Base-by-base conservation (phyloP, 768 basidiomycete genomes). In the Kockovaella imperatae region DNA sequence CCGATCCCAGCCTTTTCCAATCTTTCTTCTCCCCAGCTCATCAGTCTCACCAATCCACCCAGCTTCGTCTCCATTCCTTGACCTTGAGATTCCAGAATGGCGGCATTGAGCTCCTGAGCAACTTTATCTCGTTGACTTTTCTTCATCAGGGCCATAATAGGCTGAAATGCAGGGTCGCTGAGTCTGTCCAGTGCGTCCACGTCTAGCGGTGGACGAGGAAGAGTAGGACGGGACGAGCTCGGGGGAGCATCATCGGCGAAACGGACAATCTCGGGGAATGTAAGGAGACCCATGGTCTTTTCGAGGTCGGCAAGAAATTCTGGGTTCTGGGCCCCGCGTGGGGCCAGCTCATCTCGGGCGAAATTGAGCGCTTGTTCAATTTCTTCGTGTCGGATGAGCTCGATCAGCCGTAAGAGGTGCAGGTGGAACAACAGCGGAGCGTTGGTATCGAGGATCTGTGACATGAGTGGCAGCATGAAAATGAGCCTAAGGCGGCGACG, bases 391-490 rank as follows among this genome's bases (percentile, higher is more conserved):
- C 91, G 85, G 57, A 97, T 95, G 57, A 79, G 82, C 71, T 99
- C 95, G 68, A 97, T 97, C 31, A 99, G 76, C 61, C 84, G 87
- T 71, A 95, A 89, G 54, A 96, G 90, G 60, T 96, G 89, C 10
- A 99, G 78, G 61, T 87, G 87, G 73, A 99, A 99, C 69, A 91
- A 91, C 43, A 99, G 74, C 10, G 81, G 80, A 6, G 88, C 87
- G 70, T 96, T 93, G 30, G 86, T 88, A 71, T 99, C 95, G 65
- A 99, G 77, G 64, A 99, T 95, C 95, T 99, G 72, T 25, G 10
- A 28, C 18, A 56, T 47, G 18, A 47, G 53, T 54, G 53, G 62
- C 62, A 52, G 54, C 39, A 41, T 26, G 23, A 17, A 26, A 15
- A 25, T 43, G 11, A 42, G 7, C 3, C 35, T 21, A 14, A 31